Base-by-base conservation (phyloP, 78 protist genomes). In the Dictyostelium citrinum region DNA sequence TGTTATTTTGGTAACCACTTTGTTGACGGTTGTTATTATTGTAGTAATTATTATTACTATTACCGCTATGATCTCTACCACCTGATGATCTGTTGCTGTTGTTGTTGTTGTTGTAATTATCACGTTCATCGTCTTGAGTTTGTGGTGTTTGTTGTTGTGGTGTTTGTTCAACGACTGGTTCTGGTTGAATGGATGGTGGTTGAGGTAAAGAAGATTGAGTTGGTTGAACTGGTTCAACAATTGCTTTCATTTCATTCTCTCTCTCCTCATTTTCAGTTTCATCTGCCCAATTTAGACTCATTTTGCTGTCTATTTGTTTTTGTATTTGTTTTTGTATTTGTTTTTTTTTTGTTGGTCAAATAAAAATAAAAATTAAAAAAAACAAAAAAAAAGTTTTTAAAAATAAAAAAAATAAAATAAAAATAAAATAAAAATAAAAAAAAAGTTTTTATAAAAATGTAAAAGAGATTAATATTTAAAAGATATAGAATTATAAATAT, bases 241-340 rank as follows among this genome's bases (percentile, higher is more conserved):
- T 64, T 78, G 61, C 68, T 41, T 41, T 16, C 22, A 43, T 17
- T 33, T 84, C 91, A 31, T 49, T 84, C 60, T 71, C 91, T 35
- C 49, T 71, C 75, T 84, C 91, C 24, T 84, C 91, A 35, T 75
- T 75, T 55, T 84, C 91, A 14, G 91, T 84, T 55, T 74, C 82
- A 55, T 74, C 91, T 35, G 91, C 91, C 91, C 91, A 84, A 58
- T 35, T 35, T 71, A 71, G 37, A 35, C 72, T 84, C 82, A 84
- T 71, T 84, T 81, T 37, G 37, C 7, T 81, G 29, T 79, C 49
- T 20, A 16, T 45, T 78, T 9, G 0, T 27, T 16, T 27, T 68
- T 68, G n/a, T n/a, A n/a, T n/a, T n/a, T n/a, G n/a, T n/a, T n/a
- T n/a, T n/a, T n/a, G n/a, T n/a, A n/a, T 68, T 67, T 29, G 6